Evolutionary conservation across 2,329 filamentous ascomycete genomes (phyloP).

Genomic region (Diplodia scrobiculata): DNA sequence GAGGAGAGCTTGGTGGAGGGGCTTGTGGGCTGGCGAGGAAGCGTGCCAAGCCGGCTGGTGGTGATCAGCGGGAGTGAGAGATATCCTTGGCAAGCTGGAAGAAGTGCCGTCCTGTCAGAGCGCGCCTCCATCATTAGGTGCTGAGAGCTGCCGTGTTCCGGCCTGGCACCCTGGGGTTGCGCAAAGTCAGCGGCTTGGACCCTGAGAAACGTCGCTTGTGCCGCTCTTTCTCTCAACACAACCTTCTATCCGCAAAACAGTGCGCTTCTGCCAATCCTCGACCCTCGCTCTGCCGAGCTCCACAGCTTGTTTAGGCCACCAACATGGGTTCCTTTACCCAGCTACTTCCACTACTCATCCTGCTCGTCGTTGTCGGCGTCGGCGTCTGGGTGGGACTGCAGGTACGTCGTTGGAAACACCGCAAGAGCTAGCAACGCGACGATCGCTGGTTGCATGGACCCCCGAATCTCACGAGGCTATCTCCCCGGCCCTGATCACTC

Average conservation of each 20-base stretch:
- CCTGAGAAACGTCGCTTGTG: background rate
- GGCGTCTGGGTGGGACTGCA: constrained; percentile 70
- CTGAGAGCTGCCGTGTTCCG: background rate
- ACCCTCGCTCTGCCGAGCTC: background rate
- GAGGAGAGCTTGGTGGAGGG: background rate
- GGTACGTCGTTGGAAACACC: constrained; percentile 36
- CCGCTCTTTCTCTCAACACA: background rate
- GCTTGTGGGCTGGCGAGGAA: background rate
- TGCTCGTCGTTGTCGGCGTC: constrained; percentile 60
- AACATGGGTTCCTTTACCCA: constrained; percentile 50
- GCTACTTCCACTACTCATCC: constrained; percentile 67
- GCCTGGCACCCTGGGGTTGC: background rate
- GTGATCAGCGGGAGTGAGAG: background rate
- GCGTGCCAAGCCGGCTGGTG: background rate
- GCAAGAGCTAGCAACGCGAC: constrained; percentile 8
- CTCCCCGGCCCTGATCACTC: constrained; percentile 8
- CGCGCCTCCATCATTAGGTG: constrained; percentile 1
- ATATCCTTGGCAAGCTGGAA: background rate
- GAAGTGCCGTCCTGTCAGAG: background rate
- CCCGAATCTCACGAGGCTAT: background rate
- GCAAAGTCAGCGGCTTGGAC: constrained; percentile 7
- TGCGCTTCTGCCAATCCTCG: background rate
- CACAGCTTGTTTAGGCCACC: constrained; percentile 39
- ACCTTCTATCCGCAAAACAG: background rate
- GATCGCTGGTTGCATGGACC: constrained; percentile 24